Base-by-base conservation (phyloP, 1,284 basidiomycete genomes). In the Ustilago bromivora region DNA sequence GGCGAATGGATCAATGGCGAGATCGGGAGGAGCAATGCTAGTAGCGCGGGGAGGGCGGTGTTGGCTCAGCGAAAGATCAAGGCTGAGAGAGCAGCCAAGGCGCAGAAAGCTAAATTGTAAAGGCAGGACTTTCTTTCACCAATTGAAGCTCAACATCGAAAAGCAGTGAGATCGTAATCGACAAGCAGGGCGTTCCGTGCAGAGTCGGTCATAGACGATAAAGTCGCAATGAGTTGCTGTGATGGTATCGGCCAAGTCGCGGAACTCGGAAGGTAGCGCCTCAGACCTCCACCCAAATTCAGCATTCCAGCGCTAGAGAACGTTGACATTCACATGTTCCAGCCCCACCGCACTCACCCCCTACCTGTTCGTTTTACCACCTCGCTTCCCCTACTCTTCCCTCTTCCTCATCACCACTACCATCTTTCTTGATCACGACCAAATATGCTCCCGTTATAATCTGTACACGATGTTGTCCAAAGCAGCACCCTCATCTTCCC, bases 1-100 rank as follows among this genome's bases (percentile, higher is more conserved):
- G 75, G 82, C 15, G 66, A 80, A 11, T 75, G 76, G 77, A 77
- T 78, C 57, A 64, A 65, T 32, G 51, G 40, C 2, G 38, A 70
- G 57, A 66, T 83, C 7, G 79, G 79, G 2, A 71, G 66, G 34
- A 35, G 17, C 3, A 79, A 78, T 53, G 73, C 60, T 3, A 79
- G 76, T 52, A 75, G 36, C 35, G 78, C 75, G 2, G 81, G 81
- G 1, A 57, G 78, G 31, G 80, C 80, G n/a, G 40, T 81, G 1
- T 43, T 82, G 35, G 80, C 80, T 6, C 70, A 72, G 69, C 35
- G 69, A 15, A 62, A 60, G 61, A 58, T 76, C 19, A 57, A 57
- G 41, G 69, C 62, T 4, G 58, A 76, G 53, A 68, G 56, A 28
- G 61, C 23, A 17, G 69, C 57, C 0, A 71, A 71, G 54, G 38